These are phyloP conservation scores for Bipolaris bicolor DNA, from an alignment of 2,329 filamentous ascomycete species.

Conservation along the genomic window DNA sequence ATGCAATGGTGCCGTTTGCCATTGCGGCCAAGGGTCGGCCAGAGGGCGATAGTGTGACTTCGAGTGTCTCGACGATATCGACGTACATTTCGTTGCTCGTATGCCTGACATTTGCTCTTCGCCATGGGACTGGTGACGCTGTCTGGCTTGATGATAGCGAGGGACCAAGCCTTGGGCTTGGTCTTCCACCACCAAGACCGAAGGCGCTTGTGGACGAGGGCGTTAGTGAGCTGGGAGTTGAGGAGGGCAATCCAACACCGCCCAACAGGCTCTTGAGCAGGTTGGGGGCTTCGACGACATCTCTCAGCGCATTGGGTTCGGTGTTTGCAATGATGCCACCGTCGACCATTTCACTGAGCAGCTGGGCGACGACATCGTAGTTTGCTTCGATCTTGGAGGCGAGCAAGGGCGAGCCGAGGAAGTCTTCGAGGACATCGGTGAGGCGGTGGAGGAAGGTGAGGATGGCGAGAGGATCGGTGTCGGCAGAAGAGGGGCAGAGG, in stretches of 20 bases:
- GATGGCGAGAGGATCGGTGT: conserved; percentile 86
- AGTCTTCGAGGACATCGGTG: conserved; percentile 91
- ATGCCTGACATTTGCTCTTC: conserved; percentile 88
- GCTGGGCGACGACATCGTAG: conserved; percentile 92
- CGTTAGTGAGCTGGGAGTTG: conserved; percentile 41
- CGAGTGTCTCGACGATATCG: conserved; percentile 88
- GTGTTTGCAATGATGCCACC: conserved; percentile 87
- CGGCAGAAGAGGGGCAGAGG: conserved; percentile 80
- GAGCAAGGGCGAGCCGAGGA: conserved; percentile 84
- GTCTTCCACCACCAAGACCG: conserved; percentile 20
- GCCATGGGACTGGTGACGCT: conserved; percentile 76
- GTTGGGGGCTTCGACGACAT: conserved; percentile 89
- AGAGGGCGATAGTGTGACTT: conserved; percentile 87
- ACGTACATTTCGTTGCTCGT: conserved; percentile 98
- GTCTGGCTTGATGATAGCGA: conserved; percentile 36
- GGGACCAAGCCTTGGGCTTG: conserved; percentile 32
- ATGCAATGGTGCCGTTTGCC: conserved; percentile 89
- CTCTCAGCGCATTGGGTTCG: conserved; percentile 88
- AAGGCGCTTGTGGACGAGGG: conserved; percentile 21
- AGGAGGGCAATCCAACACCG: conserved; percentile 77
- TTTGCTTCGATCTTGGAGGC: conserved; percentile 84
- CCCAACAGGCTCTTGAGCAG: conserved; percentile 88
- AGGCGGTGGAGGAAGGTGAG: conserved; percentile 95
- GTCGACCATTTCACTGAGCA: conserved; percentile 96
- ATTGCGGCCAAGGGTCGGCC: conserved; percentile 86